A percentile compares a stretch with the other conserved stretches of the same genome.
phyloP scores from a whole-genome alignment of 139 green algal species.

The Chlorella sp. region DNA sequence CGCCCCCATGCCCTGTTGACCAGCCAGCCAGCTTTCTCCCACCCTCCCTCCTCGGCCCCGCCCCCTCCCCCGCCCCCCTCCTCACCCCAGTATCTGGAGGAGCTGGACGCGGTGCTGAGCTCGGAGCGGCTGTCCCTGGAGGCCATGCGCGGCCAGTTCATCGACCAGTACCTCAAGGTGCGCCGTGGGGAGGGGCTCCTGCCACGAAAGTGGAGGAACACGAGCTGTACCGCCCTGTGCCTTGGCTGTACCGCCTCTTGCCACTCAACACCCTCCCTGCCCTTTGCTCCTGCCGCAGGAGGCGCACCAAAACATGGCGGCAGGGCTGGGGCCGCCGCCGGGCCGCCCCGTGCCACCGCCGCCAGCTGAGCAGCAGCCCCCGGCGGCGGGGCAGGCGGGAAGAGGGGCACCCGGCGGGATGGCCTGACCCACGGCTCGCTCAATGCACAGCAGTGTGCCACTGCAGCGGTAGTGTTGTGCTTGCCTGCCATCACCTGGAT shows the following conservation, averaged over 20 bases:
- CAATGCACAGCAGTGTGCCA: too few species aligned
- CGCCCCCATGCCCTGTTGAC: neutral
- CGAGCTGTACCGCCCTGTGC: too few species aligned
- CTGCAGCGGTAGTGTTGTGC: too few species aligned
- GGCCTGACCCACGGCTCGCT: too few species aligned
- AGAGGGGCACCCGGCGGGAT: too few species aligned
- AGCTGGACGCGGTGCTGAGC: constrained; percentile 38
- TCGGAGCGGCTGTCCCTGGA: constrained; percentile 22
- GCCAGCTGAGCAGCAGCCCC: neutral
- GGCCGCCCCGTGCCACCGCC: neutral
- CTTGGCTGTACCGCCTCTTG: too few species aligned
- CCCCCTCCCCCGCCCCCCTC: neutral
- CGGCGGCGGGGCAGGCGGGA: too few species aligned
- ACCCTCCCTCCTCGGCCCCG: too few species aligned
- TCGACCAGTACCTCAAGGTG: neutral
- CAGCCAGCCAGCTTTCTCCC: neutral
- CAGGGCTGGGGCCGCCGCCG: constrained; percentile 8
- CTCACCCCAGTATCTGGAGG: constrained; percentile 35
- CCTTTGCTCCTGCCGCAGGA: too few species aligned
- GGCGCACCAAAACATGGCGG: neutral
- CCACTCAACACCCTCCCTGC: too few species aligned
- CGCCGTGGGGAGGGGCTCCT: neutral
- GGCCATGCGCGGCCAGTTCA: constrained; percentile 20
- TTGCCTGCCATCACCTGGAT: too few species aligned
- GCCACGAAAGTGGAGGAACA: too few species aligned